A percentile compares a stretch with the other conserved stretches of the same genome.
These are phyloP conservation scores for Zygosaccharomyces bisporus DNA, from an alignment of 805 yeast species.

Conservation along the genomic window DNA sequence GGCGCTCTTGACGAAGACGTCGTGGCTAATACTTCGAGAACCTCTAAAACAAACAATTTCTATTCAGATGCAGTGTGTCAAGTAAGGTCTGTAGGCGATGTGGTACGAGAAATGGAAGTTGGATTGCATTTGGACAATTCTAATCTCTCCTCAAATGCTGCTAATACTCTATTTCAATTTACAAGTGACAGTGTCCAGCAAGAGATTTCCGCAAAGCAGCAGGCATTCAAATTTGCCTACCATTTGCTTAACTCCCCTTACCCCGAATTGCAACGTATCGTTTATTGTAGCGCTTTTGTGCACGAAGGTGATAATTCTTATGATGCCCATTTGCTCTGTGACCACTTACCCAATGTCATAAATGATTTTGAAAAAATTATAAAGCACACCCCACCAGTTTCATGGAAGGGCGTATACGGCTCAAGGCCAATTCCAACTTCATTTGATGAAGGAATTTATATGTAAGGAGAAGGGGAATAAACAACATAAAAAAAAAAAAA, in stretches of 20 bases:
- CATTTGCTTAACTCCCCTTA: conserved; percentile 25
- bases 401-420: conserved; percentile 89
- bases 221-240: conserved; percentile 28
- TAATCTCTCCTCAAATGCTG: conserved; percentile 8
- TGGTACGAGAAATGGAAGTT: conserved; percentile 23
- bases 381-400: conserved; percentile 54
- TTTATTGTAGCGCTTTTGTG: conserved; percentile 56
- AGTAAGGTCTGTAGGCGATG: conserved; percentile 22
- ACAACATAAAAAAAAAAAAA: no score
- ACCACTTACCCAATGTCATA: conserved; percentile 24
- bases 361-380: conserved; percentile 22
- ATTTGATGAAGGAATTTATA: conserved; percentile 69
- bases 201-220: conserved; percentile 30
- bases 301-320: conserved; percentile 87
- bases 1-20: conserved; percentile 45
- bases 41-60: conserved; percentile 10
- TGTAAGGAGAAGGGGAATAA: no score
- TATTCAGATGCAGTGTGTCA: conserved; percentile 29
- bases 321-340: conserved; percentile 49
- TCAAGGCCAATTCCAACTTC: conserved; percentile 61
- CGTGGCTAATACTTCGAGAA: conserved; percentile 9
- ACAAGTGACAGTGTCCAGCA: conserved; percentile 25
- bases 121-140: conserved; percentile 18
- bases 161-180: conserved; percentile 25
- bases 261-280: conserved; percentile 24